A percentile compares a stretch with the other conserved stretches of the same genome.
Evolutionary conservation across 257 asterid genomes (phyloP).

Genomic region (Apocynum venetum): DNA sequence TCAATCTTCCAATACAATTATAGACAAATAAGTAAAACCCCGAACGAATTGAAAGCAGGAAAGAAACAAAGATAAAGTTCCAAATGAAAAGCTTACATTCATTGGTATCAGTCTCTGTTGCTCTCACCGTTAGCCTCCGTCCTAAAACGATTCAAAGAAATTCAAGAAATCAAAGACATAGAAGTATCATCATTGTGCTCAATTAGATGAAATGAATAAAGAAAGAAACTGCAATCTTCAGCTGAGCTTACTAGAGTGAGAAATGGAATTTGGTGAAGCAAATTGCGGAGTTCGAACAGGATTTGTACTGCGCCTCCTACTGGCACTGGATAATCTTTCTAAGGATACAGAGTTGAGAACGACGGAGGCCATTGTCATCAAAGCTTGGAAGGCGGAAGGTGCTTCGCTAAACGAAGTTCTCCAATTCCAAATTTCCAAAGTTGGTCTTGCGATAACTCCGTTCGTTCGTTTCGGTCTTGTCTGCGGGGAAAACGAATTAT

Average conservation of each 20-base stretch:
- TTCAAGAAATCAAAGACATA: not conserved
- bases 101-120: conserved; percentile 75
- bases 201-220: not conserved
- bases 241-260: conserved; percentile 41
- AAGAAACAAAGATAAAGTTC: not conserved
- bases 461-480: not conserved
- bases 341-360: conserved; percentile 42
- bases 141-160: conserved; percentile 36
- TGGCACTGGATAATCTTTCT: conserved; percentile 31
- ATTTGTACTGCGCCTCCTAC: conserved; percentile 15
- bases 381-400: not conserved
- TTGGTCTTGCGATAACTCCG: not conserved
- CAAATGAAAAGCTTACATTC: conserved; percentile 37
- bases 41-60: not conserved
- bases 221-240: conserved; percentile 5
- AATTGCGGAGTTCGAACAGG: conserved; percentile 36
- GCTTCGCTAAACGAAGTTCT: not conserved
- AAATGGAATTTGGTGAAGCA: conserved; percentile 36
- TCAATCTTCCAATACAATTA: not conserved
- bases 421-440: not conserved
- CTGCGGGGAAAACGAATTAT: not conserved
- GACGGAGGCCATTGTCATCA: conserved; percentile 49
- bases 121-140: conserved; percentile 62
- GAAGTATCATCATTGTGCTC: not conserved
- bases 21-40: not conserved